Percentiles rank a stretch among this genome's conserved stretches.
Conservation (phyloP, 2,329 filamentous ascomycete species). For the Penicillium digitatum region DNA sequence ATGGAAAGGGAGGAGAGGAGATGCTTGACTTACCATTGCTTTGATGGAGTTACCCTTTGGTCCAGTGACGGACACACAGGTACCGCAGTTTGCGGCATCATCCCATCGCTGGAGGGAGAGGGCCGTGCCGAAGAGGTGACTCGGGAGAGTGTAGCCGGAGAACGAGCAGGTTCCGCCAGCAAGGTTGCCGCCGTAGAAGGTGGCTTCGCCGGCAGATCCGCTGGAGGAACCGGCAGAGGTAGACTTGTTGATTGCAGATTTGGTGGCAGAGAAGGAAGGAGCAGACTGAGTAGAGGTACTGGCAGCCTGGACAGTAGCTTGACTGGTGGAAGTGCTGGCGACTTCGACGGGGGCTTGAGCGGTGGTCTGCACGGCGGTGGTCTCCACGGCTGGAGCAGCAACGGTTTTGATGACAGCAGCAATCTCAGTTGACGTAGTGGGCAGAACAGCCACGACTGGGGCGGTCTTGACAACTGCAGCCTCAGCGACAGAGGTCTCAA, state of each 20-base stretch:
- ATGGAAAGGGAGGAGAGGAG: neutral
- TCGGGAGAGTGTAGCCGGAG: slow-evolving; percentile 58
- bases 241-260: neutral
- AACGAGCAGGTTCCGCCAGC: slow-evolving; percentile 62
- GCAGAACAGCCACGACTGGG: neutral
- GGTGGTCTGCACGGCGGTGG: neutral
- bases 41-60: slow-evolving; percentile 54
- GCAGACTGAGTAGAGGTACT: slow-evolving; percentile 9
- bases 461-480: neutral
- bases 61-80: slow-evolving; percentile 55
- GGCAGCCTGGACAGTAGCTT: neutral
- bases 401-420: neutral
- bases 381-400: neutral
- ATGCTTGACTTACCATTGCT: slow-evolving; percentile 54
- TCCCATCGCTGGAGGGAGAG: slow-evolving; percentile 56
- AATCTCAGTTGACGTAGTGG: neutral
- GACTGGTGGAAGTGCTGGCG: neutral
- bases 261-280: slow-evolving; percentile 11
- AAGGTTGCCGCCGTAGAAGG: slow-evolving; percentile 55
- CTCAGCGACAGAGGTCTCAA: slow-evolving; percentile 2
- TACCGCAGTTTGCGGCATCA: slow-evolving; percentile 54
- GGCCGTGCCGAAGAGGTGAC: slow-evolving; percentile 57
- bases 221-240: neutral
- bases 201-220: slow-evolving; percentile 42
- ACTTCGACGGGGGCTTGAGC: neutral